Evolutionary conservation across 1,284 basidiomycete species (phyloP), one percentile per base, ranked within the genome.

Genomic region (Irpex rosettiformis): DNA sequence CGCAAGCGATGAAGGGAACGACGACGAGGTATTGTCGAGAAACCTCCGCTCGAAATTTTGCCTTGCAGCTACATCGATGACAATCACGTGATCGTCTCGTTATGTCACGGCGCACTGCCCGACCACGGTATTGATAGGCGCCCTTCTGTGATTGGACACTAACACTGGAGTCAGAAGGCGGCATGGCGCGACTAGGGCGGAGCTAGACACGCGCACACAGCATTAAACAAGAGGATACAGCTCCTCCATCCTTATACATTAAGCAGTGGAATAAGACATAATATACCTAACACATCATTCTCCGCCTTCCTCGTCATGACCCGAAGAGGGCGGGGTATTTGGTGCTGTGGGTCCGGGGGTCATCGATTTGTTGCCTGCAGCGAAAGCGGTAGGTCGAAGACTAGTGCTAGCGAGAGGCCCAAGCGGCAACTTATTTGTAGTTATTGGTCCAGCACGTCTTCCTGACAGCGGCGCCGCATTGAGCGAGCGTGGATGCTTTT

Each of bases 341-440:
- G 27, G 6, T 25, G 48, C 18, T 51, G 48, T 37, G 30, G 61
- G 45, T 28, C 25, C 30, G 16, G 60, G 40, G 52, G 61, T 55
- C 57, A 59, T 55, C 22, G 43, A 47, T 47, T 11, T 11, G 22
- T 21, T 24, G 18, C n/a, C 43, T 16, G 48, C 11, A 28, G 48
- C 27, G 10, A 29, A 51, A 13, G 2, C 56, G 42, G 40, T 47
- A 13, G 65, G 59, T 16, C 63, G 61, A 52, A 65, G 42, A 8
- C 55, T 64, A 6, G 60, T 63, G 60, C 65, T 69, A 3, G 67
- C 66, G 3, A 65, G 60, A 16, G 69, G 67, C 13, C 69, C 67
- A 21, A 70, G 55, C 1, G 67, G 67, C 54, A 61, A 56, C 4
- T 67, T 63, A 7, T 61, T 62, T 27, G 66, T 62, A 6, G 62